phyloP scores from a whole-genome alignment of 352 stramenopile genomes.

The Stramenopiles sp. region DNA sequence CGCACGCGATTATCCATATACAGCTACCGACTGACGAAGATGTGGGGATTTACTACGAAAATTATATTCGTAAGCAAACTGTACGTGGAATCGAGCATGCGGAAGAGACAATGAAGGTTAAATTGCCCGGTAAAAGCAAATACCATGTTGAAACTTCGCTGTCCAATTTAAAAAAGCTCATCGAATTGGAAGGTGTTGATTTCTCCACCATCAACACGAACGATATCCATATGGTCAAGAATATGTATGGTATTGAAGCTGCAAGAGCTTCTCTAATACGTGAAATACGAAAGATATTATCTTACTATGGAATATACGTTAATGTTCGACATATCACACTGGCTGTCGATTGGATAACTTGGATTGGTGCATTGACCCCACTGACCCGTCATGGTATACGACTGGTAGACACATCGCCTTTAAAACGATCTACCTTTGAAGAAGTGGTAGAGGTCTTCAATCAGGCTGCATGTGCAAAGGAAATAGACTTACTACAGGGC shows the following conservation, averaged over 20 bases:
- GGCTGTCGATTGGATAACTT: conserved; percentile 97
- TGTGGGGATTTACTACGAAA: too few relatives aligned
- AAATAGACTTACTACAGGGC: conserved; percentile 86
- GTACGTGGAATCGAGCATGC: too few relatives aligned
- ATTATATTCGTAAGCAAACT: too few relatives aligned
- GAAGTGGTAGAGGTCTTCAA: conserved; percentile 99
- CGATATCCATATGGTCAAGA: conserved; percentile 97
- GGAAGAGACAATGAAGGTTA: too few relatives aligned
- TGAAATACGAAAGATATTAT: conserved; percentile 94
- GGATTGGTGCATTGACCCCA: conserved; percentile 82
- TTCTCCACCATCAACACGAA: conserved; percentile 89
- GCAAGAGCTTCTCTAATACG: conserved; percentile 57
- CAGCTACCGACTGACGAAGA: too few relatives aligned
- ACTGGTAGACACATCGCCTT: conserved; percentile 86
- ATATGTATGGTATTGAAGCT: conserved; percentile 73
- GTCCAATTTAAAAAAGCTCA: too few relatives aligned
- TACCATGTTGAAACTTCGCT: too few relatives aligned
- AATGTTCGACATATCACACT: conserved; percentile 98
- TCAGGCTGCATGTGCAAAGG: conserved; percentile 88
- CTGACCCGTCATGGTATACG: conserved; percentile 99
- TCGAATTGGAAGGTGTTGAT: conserved; percentile 92
- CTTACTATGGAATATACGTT: conserved; percentile 96
- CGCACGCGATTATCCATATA: too few relatives aligned
- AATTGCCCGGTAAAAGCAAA: too few relatives aligned
- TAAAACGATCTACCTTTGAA: conserved; percentile 95